Conservation (phyloP, 2,329 filamentous ascomycete genomes). For the Coniochaeta hoffmannii region DNA sequence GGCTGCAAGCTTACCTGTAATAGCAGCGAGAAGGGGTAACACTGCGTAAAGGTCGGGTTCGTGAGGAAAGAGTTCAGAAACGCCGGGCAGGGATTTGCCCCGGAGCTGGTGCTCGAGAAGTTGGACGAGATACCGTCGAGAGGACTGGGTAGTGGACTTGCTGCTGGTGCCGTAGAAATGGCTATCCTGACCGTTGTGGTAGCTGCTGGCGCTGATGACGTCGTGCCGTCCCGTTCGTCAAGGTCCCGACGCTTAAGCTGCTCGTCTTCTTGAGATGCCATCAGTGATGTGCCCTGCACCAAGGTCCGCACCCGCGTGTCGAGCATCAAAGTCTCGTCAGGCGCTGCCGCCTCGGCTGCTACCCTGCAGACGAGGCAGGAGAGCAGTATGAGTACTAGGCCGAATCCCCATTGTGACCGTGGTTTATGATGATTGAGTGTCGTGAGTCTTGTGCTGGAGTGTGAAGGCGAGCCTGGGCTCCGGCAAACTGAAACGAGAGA, state of each 20-base stretch:
- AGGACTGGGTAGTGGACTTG: constrained; percentile 48
- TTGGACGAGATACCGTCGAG: constrained; percentile 62
- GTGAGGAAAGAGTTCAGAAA: constrained; percentile 64
- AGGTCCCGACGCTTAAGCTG: constrained; percentile 17
- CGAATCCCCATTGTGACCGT: constrained; percentile 19
- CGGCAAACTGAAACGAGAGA: constrained; percentile 4
- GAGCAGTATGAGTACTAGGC: constrained; percentile 11
- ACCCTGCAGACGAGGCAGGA: constrained; percentile 17
- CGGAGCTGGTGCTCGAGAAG: constrained; percentile 44
- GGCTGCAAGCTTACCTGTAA: constrained; percentile 49
- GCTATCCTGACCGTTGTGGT: constrained; percentile 24
- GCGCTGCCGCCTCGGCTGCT: constrained; percentile 16
- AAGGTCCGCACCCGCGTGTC: constrained; percentile 27
- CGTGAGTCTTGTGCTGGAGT: constrained; percentile 4
- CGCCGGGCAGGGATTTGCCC: constrained; percentile 45
- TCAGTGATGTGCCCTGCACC: constrained; percentile 26
- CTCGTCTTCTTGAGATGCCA: constrained; percentile 27
- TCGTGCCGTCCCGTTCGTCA: constrained; percentile 12
- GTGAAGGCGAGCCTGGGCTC: not conserved
- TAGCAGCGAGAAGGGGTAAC: constrained; percentile 78
- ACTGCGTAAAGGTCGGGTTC: constrained; percentile 60
- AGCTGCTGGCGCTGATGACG: constrained; percentile 7
- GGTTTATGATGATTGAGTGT: constrained; percentile 10
- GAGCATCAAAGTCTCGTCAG: constrained; percentile 24
- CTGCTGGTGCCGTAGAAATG: constrained; percentile 22